These are phyloP conservation scores for Globisporangium nagaii DNA, from an alignment of 352 stramenopile genomes.

Conservation along the genomic window DNA sequence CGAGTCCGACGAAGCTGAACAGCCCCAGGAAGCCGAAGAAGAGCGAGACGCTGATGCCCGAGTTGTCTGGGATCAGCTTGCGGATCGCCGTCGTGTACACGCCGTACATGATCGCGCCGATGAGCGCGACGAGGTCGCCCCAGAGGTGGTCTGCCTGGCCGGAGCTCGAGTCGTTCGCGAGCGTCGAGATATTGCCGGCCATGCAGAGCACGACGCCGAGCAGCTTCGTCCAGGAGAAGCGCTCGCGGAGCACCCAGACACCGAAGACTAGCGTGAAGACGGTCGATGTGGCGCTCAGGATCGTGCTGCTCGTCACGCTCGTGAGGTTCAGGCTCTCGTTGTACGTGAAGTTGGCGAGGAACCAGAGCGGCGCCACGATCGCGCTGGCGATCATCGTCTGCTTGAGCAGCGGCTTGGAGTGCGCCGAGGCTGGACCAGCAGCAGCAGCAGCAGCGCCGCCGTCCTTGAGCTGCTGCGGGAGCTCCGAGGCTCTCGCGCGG, in stretches of 20 bases:
- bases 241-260: slow-evolving; percentile 72
- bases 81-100: slow-evolving; percentile 91
- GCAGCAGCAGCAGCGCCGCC: slow-evolving; percentile 11
- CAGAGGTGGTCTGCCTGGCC: slow-evolving; percentile 30
- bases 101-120: slow-evolving; percentile 89
- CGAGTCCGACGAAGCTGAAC: slow-evolving; percentile 83
- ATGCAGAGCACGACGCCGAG: slow-evolving; percentile 85
- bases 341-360: slow-evolving; percentile 93
- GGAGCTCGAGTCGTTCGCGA: slow-evolving; percentile 58
- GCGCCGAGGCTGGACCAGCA: slow-evolving; percentile 1
- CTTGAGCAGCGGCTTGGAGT: slow-evolving; percentile 8
- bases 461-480: slow-evolving; percentile 27
- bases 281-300: slow-evolving; percentile 91
- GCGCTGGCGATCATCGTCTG: slow-evolving; percentile 32
- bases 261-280: slow-evolving; percentile 93
- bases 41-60: slow-evolving; percentile 87
- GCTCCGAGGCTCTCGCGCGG: slow-evolving; percentile 20
- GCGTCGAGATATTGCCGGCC: slow-evolving; percentile 79
- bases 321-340: slow-evolving; percentile 90
- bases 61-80: slow-evolving; percentile 70
- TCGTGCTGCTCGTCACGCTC: slow-evolving; percentile 92
- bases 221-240: slow-evolving; percentile 77
- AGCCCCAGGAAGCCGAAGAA: slow-evolving; percentile 94
- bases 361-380: slow-evolving; percentile 91
- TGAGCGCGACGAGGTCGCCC: slow-evolving; percentile 60